Conservation (phyloP, 225 moss, liverwort and hornwort genomes). For the Pleurozium schreberi region DNA sequence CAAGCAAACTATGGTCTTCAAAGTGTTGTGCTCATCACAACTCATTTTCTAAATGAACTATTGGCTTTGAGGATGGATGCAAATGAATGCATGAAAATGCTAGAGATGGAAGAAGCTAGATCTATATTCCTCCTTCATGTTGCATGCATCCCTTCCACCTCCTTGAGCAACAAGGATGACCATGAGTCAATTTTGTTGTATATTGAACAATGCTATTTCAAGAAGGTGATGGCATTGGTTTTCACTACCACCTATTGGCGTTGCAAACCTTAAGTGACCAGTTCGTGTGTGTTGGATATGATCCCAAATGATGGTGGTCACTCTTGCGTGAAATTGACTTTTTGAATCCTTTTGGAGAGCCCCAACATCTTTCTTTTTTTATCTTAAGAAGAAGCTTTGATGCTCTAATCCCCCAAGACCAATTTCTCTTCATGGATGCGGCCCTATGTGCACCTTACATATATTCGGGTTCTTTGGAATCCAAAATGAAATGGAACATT, state of each 20-base stretch:
- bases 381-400: constrained; percentile 2
- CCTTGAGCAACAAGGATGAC: not conserved
- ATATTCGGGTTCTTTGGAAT: fast-evolving
- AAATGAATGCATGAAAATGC: constrained; percentile 1
- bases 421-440: not conserved
- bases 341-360: not conserved
- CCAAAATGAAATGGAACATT: not conserved
- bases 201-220: not conserved
- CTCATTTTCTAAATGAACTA: not conserved
- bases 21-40: not conserved
- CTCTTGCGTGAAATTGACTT: not conserved
- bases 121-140: constrained; percentile 4
- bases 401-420: not conserved
- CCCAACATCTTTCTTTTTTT: not conserved
- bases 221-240: not conserved
- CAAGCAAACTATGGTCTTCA: not conserved
- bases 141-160: not conserved
- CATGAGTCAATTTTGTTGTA: not conserved
- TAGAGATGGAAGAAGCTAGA: not conserved
- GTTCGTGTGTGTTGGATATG: not conserved
- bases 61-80: not conserved
- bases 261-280: not conserved
- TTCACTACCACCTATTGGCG: not conserved
- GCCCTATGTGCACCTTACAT: not conserved
- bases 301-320: not conserved